Percentiles rank a stretch among this genome's conserved stretches.
phyloP scores from a whole-genome alignment of 768 basidiomycete species.

The Suillus variegatus region DNA sequence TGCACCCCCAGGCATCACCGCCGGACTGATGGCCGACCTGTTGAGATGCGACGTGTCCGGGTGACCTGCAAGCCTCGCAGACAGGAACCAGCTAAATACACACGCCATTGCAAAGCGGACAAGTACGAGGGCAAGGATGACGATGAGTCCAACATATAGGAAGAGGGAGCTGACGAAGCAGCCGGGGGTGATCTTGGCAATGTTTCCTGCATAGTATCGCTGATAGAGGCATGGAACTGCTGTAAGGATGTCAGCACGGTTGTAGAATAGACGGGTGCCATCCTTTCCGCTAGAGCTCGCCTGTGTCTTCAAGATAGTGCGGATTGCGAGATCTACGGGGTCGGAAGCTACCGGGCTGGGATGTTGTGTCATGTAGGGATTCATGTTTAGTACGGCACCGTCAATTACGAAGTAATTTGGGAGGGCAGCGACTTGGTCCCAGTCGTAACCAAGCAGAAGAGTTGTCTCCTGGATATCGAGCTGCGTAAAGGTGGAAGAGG shows the following conservation, averaged over 20 bases:
- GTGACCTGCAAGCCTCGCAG: slow-evolving; percentile 75
- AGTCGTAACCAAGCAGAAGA: slow-evolving; percentile 82
- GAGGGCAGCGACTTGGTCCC: slow-evolving; percentile 80
- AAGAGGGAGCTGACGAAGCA: slow-evolving; percentile 91
- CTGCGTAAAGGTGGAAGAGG: slow-evolving; percentile 54
- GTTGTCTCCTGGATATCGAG: slow-evolving; percentile 68
- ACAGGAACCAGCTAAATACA: slow-evolving; percentile 96
- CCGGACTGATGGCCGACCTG: slow-evolving; percentile 87
- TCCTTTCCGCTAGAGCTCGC: slow-evolving; percentile 72
- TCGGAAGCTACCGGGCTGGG: slow-evolving; percentile 69
- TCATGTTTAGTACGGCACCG: slow-evolving; percentile 92
- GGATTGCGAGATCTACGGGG: slow-evolving; percentile 79
- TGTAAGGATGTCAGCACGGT: slow-evolving; percentile 59
- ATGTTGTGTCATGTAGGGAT: slow-evolving; percentile 79
- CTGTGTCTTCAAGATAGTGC: slow-evolving; percentile 59
- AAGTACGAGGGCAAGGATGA: slow-evolving; percentile 89
- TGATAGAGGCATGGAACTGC: slow-evolving; percentile 80
- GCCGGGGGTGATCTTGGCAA: slow-evolving; percentile 95
- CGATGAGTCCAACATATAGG: slow-evolving; percentile 86
- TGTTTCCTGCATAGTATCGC: slow-evolving; percentile 91
- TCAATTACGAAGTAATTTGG: slow-evolving; percentile 85
- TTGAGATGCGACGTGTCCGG: slow-evolving; percentile 72
- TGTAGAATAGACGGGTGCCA: slow-evolving; percentile 85
- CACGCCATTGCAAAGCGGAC: slow-evolving; percentile 96
- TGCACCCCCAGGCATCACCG: slow-evolving; percentile 95